phyloP scores from a whole-genome alignment of 768 basidiomycete genomes.

The Leccinellum albellum region DNA sequence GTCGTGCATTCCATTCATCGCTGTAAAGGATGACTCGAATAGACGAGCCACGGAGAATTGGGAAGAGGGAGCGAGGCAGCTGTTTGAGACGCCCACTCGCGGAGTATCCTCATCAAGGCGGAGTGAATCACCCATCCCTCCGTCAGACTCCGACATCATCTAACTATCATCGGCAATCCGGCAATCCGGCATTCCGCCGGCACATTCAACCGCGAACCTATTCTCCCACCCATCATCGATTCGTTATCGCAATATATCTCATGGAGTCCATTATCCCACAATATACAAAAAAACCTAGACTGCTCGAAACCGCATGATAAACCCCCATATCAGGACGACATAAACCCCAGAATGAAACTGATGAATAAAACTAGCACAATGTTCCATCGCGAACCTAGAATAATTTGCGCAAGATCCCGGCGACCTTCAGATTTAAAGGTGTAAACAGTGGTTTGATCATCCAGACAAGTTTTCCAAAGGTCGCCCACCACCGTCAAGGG shows the following conservation, averaged over 20 bases:
- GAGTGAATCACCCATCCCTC: conserved; percentile 18
- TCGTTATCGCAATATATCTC: background rate
- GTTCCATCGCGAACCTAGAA: conserved; percentile 28
- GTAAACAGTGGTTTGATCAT: conserved; percentile 38
- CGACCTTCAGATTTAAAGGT: conserved; percentile 45
- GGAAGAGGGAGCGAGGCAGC: conserved; percentile 20
- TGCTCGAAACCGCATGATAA: conserved; percentile 1
- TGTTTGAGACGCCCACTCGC: conserved; percentile 31
- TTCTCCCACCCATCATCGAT: background rate
- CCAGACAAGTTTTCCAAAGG: conserved; percentile 43
- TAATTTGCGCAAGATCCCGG: conserved; percentile 43
- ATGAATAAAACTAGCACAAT: conserved; percentile 25
- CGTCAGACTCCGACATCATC: conserved; percentile 28
- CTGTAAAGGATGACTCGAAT: conserved; percentile 13
- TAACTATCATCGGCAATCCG: conserved; percentile 16
- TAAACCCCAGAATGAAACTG: conserved; percentile 21
- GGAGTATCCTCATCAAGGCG: conserved; percentile 27
- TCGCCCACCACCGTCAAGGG: conserved; percentile 50
- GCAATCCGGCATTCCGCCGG: conserved; percentile 24
- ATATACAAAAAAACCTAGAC: conserved; percentile 10
- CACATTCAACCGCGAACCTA: conserved; percentile 30
- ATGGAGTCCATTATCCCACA: conserved; percentile 6
- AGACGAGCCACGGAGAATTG: conserved; percentile 5
- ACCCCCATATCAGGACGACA: conserved; percentile 19
- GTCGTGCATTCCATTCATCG: conserved; percentile 44